Evolutionary conservation across 2,329 filamentous ascomycete species (phyloP).

Genomic region (Aureobasidium sp.): DNA sequence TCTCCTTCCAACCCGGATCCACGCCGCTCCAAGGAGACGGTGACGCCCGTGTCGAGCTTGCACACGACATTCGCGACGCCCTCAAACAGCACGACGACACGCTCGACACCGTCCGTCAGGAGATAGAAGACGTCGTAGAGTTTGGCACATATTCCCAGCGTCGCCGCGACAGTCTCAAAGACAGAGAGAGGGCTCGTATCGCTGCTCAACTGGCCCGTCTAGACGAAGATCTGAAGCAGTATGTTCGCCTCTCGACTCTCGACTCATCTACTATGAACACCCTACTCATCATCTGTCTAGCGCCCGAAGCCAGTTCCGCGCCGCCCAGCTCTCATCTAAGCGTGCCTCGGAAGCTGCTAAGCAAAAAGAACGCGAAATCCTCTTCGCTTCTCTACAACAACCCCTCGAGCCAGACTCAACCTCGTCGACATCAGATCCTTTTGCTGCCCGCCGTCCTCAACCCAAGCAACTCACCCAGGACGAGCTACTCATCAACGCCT

Average conservation of each 20-base stretch:
- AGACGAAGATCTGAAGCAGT: slow-evolving; percentile 64
- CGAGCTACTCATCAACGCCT: slow-evolving; percentile 65
- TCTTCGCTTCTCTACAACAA: slow-evolving; percentile 58
- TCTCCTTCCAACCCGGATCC: slow-evolving; percentile 55
- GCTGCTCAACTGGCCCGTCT: slow-evolving; percentile 59
- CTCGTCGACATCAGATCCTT: slow-evolving; percentile 28
- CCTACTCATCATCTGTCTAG: slow-evolving; percentile 27
- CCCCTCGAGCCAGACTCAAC: slow-evolving; percentile 23
- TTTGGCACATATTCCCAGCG: slow-evolving; percentile 29
- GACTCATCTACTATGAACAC: not conserved
- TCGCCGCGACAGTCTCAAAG: slow-evolving; percentile 45
- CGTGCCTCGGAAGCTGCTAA: slow-evolving; percentile 65
- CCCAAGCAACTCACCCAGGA: slow-evolving; percentile 54
- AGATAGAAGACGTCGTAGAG: slow-evolving; percentile 60
- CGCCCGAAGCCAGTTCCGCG: slow-evolving; percentile 62
- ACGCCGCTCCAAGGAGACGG: slow-evolving; percentile 51
- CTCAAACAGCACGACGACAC: slow-evolving; percentile 76
- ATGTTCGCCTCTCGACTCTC: slow-evolving; percentile 22
- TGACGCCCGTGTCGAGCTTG: slow-evolving; percentile 62
- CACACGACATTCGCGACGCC: slow-evolving; percentile 68
- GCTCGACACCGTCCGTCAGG: slow-evolving; percentile 69
- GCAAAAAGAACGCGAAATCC: slow-evolving; percentile 64
- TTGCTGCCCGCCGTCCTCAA: slow-evolving; percentile 28
- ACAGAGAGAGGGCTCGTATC: slow-evolving; percentile 57
- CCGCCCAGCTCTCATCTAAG: slow-evolving; percentile 72